Percentiles rank a stretch among this genome's conserved stretches.
These are phyloP conservation scores for Penicillium coprophilum DNA, from an alignment of 495 filamentous ascomycete genomes.

Conservation along the genomic window DNA sequence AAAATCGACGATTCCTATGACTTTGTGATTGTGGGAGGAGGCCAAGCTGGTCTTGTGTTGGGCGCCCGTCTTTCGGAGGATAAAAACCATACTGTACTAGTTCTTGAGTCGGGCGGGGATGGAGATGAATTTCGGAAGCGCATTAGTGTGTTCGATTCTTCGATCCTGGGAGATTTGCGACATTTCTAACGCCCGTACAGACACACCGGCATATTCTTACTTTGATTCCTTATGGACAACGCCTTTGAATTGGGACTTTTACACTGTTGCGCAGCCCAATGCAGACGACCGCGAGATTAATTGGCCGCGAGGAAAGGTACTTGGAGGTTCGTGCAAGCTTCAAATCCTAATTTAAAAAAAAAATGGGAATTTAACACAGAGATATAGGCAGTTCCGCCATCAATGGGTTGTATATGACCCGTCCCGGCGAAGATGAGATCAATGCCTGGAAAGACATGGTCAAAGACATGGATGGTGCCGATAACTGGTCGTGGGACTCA, in stretches of 20 bases:
- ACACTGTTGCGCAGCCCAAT: conserved; percentile 36
- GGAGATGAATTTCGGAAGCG: conserved; percentile 36
- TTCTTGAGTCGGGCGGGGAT: conserved; percentile 44
- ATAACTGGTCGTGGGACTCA: conserved; percentile 36
- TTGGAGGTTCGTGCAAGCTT: conserved; percentile 33
- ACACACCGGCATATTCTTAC: conserved; percentile 37
- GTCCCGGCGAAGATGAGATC: conserved; percentile 34
- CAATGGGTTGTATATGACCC: conserved; percentile 37
- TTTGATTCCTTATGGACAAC: conserved; percentile 39
- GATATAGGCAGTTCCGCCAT: conserved; percentile 37
- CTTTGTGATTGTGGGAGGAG: conserved; percentile 50
- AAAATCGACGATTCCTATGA: conserved; percentile 39
- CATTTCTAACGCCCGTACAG: conserved; percentile 13
- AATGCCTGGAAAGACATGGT: conserved; percentile 37
- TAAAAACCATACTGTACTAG: conserved; percentile 38
- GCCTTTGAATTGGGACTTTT: conserved; percentile 38
- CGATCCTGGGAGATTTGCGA: background rate
- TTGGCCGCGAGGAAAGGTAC: conserved; percentile 38
- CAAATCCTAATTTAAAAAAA: too few species aligned
- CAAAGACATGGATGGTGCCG: conserved; percentile 34
- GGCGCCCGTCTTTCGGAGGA: conserved; percentile 28
- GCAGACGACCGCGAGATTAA: conserved; percentile 33
- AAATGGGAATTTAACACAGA: background rate
- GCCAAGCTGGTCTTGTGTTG: conserved; percentile 38
- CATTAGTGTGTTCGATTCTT: conserved; percentile 26